Conservation (phyloP, 257 asterid genomes). For the Linderniella brevidens region DNA sequence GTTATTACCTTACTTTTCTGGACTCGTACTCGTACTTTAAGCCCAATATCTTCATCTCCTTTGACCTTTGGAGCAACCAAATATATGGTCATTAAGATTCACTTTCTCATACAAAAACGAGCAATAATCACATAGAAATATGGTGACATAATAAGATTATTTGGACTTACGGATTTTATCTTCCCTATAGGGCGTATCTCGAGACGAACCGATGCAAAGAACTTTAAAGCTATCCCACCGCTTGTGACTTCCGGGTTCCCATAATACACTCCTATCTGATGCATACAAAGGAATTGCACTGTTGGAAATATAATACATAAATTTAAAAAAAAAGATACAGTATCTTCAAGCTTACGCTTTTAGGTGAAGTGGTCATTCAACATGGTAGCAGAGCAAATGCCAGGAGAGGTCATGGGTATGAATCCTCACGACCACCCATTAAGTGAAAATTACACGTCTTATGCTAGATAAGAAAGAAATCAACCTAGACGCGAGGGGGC, state of each 20-base stretch:
- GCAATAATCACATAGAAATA: too few relatives aligned
- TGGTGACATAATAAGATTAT: background rate
- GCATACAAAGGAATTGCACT: constrained; percentile 13
- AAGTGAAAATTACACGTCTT: too few relatives aligned
- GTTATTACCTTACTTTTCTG: constrained; percentile 86
- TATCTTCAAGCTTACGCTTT: too few relatives aligned
- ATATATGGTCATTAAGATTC: constrained; percentile 9
- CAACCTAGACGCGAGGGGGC: too few relatives aligned
- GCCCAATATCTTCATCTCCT: constrained; percentile 92
- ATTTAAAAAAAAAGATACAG: too few relatives aligned
- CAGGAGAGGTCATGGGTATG: too few relatives aligned
- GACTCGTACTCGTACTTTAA: constrained; percentile 96
- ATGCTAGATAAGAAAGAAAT: too few relatives aligned
- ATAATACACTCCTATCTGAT: constrained; percentile 90
- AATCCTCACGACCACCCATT: too few relatives aligned
- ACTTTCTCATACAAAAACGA: too few relatives aligned
- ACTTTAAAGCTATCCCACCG: constrained; percentile 96
- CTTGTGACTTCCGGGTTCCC: constrained; percentile 99
- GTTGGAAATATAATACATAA: too few relatives aligned
- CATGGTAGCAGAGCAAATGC: too few relatives aligned
- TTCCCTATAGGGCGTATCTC: constrained; percentile 95
- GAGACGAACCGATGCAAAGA: constrained; percentile 94
- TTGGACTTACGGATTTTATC: constrained; percentile 78
- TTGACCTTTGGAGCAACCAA: constrained; percentile 39
- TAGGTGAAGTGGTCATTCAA: too few relatives aligned